A percentile compares a stretch with the other conserved stretches of the same genome.
Conservation (phyloP, 2,329 filamentous ascomycete genomes). For the Alternaria triticimaculans region DNA sequence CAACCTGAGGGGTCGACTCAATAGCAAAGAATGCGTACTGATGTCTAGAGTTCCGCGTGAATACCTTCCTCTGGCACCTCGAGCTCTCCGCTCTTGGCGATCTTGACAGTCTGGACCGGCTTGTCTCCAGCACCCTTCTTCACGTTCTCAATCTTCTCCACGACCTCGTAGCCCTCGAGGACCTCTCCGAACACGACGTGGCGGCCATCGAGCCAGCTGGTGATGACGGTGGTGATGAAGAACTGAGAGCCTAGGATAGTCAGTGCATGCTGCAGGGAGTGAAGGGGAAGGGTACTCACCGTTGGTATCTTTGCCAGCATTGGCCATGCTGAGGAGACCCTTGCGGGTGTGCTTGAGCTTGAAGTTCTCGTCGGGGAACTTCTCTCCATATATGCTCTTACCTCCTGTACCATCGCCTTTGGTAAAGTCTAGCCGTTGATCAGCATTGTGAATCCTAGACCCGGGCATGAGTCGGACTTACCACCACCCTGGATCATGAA, state of each 20-base stretch:
- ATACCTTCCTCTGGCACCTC: constrained; percentile 90
- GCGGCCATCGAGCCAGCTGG: constrained; percentile 80
- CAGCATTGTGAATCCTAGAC: not conserved
- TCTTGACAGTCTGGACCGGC: constrained; percentile 73
- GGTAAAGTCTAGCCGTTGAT: constrained; percentile 4
- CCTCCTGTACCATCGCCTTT: constrained; percentile 77
- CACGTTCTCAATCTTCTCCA: constrained; percentile 78
- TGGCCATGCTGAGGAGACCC: constrained; percentile 76
- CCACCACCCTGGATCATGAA: constrained; percentile 92
- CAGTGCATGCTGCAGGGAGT: not conserved
- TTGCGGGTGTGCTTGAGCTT: constrained; percentile 90
- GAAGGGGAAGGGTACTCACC: not conserved
- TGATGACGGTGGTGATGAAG: constrained; percentile 86
- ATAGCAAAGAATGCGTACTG: constrained; percentile 18
- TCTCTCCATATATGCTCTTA: constrained; percentile 86
- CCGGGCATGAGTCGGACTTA: not conserved
- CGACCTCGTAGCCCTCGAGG: constrained; percentile 81
- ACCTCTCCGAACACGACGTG: constrained; percentile 92
- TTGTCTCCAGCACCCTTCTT: constrained; percentile 71
- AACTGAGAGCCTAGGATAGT: constrained; percentile 67
- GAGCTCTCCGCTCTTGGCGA: constrained; percentile 83
- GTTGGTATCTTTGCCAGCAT: constrained; percentile 74
- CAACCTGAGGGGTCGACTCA: constrained; percentile 31
- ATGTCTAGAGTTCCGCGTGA: constrained; percentile 80
- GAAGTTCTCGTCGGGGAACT: constrained; percentile 92